Percentiles rank a stretch among this genome's conserved stretches.
Evolutionary conservation across 1,284 basidiomycete genomes (phyloP).

Genomic region (Boletus subluridellus): DNA sequence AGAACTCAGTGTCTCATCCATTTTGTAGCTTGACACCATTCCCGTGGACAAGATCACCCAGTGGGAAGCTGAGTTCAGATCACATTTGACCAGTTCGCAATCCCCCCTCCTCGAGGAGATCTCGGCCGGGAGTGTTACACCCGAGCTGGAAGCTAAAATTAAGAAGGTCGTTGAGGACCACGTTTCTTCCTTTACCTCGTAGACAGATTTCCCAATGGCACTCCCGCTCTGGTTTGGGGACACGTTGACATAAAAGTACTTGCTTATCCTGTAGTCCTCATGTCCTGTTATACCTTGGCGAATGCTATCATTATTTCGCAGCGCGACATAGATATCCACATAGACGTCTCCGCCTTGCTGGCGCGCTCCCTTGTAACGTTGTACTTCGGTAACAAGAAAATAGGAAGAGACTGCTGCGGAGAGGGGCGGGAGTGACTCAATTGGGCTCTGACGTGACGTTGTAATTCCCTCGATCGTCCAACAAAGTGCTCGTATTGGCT

Average conservation of each 20-base stretch:
- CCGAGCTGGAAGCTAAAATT: conserved; percentile 89
- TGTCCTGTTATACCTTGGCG: conserved; percentile 25
- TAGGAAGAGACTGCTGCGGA: too few species aligned
- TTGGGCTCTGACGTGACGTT: too few species aligned
- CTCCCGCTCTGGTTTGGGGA: conserved; percentile 14
- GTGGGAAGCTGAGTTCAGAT: conserved; percentile 91
- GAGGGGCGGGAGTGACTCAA: too few species aligned
- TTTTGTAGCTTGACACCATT: conserved; percentile 75
- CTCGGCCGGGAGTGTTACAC: conserved; percentile 76
- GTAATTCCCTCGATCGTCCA: too few species aligned
- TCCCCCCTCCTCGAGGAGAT: conserved; percentile 76
- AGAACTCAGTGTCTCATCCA: background rate
- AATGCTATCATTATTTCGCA: conserved; percentile 34
- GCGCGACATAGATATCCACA: conserved; percentile 8
- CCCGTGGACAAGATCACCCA: conserved; percentile 92
- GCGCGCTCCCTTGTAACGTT: too few species aligned
- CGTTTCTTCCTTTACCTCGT: conserved; percentile 76
- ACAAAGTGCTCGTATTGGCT: too few species aligned
- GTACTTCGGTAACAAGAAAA: too few species aligned
- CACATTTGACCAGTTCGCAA: conserved; percentile 73
- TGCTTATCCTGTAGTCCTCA: conserved; percentile 15
- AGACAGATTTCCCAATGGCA: conserved; percentile 32
- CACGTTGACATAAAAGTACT: conserved; percentile 21
- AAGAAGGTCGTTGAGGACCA: conserved; percentile 89
- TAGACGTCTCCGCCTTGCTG: too few species aligned